These are phyloP conservation scores for Wickerhamomyces canadensis DNA, from an alignment of 805 yeast species.

Conservation along the genomic window DNA sequence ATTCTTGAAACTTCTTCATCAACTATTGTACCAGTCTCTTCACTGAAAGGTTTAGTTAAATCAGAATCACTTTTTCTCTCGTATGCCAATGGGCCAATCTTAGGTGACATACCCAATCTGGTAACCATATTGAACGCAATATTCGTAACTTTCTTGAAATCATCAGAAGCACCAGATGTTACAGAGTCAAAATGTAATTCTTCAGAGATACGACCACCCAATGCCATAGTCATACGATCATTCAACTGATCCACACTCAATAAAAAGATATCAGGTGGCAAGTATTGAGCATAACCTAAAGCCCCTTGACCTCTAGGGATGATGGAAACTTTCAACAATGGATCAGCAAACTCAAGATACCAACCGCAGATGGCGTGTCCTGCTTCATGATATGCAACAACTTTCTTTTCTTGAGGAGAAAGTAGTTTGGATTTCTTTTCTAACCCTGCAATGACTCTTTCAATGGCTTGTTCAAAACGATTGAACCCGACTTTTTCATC, in stretches of 20 bases:
- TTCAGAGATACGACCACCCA: conserved; percentile 96
- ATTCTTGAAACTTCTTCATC: conserved; percentile 81
- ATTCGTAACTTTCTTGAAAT: conserved; percentile 90
- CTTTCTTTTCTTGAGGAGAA: conserved; percentile 77
- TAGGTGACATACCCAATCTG: conserved; percentile 83
- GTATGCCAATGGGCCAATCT: conserved; percentile 71
- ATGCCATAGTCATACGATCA: conserved; percentile 93
- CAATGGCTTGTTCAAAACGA: conserved; percentile 95
- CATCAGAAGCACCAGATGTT: conserved; percentile 95
- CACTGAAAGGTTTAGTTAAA: conserved; percentile 83
- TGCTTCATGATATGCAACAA: conserved; percentile 97
- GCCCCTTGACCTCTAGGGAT: conserved; percentile 98
- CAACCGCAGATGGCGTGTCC: conserved; percentile 99
- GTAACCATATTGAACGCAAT: conserved; percentile 94
- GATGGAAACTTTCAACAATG: conserved; percentile 89
- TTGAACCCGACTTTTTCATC: conserved; percentile 61
- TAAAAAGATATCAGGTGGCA: conserved; percentile 88
- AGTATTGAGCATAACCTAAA: conserved; percentile 93
- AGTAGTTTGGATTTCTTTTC: conserved; percentile 85
- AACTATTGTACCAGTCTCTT: conserved; percentile 72
- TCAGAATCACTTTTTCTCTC: conserved; percentile 64
- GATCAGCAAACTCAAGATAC: conserved; percentile 88
- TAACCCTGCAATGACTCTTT: conserved; percentile 93
- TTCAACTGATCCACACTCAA: conserved; percentile 69
- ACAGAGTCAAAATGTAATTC: conserved; percentile 89